Percentiles rank a stretch among this genome's conserved stretches.
These are phyloP conservation scores for Leucosporidium yakuticum DNA, from an alignment of 768 basidiomycete genomes.

Conservation along the genomic window DNA sequence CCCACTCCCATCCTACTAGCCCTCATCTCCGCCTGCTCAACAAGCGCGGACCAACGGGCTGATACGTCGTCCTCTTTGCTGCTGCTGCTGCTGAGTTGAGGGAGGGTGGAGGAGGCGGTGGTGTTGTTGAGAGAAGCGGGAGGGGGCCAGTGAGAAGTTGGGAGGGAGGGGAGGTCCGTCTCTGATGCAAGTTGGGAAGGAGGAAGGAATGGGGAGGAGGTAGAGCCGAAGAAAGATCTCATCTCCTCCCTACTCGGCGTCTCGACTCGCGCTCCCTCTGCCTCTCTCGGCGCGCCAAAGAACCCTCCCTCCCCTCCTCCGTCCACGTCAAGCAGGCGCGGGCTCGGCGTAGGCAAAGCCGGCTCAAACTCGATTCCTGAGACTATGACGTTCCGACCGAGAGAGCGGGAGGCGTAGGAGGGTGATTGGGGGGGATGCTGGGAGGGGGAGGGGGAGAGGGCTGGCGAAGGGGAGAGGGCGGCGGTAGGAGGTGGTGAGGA, in stretches of 20 bases:
- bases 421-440: neutral
- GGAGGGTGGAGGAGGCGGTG: neutral
- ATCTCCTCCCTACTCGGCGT: neutral
- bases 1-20: too few relatives aligned
- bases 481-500: neutral
- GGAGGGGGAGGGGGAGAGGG: neutral
- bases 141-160: neutral
- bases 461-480: neutral
- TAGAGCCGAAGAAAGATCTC: neutral
- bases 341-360: neutral
- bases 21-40: neutral
- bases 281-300: neutral
- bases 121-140: too few relatives aligned
- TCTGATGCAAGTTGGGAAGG: neutral
- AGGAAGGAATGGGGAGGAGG: neutral
- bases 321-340: neutral
- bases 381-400: conserved; percentile 20
- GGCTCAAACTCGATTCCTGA: conserved; percentile 29
- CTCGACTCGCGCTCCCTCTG: neutral
- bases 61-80: neutral
- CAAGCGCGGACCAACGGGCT: neutral
- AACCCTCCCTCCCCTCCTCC: neutral
- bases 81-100: neutral
- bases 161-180: neutral
- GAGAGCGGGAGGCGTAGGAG: conserved; percentile 13